Evolutionary conservation across 1,284 basidiomycete species (phyloP), one percentile per base, ranked within the genome.

Genomic region (Amylostereum areolatum): DNA sequence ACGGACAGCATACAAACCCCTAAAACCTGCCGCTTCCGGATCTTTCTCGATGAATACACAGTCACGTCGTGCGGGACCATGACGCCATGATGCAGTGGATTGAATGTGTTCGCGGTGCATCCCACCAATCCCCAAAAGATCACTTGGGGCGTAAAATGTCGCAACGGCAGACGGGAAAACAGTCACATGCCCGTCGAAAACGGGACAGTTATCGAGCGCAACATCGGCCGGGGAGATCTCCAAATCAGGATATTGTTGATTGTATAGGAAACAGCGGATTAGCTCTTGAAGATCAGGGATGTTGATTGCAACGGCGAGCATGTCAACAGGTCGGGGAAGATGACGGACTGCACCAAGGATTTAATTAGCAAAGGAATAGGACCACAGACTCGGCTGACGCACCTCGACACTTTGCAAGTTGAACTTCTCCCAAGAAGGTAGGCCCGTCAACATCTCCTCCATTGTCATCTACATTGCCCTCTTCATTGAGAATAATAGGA

Each of bases 61-160:
- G 27, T 43, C 41, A 5, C 41, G 41, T 27, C 41, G 41, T 43
- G 12, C 41, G n/a, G 12, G 27, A 5, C 24, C 5, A 6, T 28
- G 11, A n/a, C 30, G 42, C 55, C 55, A 56, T 1, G 47, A 42
- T 6, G 46, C 44, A 7, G 24, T 36, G 4, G 50, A 30, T 0
- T 52, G 50, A 10, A 56, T 56, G 27, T 18, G 37, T 31, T 56
- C 53, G 3, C 44, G 42, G 4, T 39, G 31, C 53, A 56, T 54
- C 3, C 52, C 55, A 0, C 33, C 28, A 3, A 29, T 4, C 1
- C 53, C 51, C 3, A 32, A 51, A 0, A 30, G 43, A 33, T 56
- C 53, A n/a, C 53, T 54, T 0, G 55, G 53, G 0, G 55, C 53
- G 24, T 48, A 51, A 41, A 45, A 54, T 0, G 40, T 43, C 0